phyloP scores from a whole-genome alignment of 257 asterid genomes.

The Jaltomata sinuosa region DNA sequence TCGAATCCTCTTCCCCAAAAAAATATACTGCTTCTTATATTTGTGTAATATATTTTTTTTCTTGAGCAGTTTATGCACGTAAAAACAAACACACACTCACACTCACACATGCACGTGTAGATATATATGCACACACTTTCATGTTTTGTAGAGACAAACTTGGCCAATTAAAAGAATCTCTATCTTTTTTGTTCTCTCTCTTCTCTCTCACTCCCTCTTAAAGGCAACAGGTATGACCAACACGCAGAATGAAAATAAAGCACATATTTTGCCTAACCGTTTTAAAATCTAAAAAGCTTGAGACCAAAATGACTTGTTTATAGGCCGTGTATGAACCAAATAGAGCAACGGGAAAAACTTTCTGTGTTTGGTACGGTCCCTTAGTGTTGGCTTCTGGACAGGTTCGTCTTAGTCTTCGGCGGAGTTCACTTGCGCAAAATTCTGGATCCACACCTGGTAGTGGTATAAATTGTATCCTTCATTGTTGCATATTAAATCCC shows the following conservation, averaged over 20 bases:
- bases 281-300: background rate
- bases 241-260: background rate
- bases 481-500: background rate
- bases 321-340: background rate
- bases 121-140: background rate
- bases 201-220: background rate
- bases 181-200: background rate
- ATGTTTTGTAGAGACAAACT: background rate
- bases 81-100: background rate
- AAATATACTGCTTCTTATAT: background rate
- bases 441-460: background rate
- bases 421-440: background rate
- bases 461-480: background rate
- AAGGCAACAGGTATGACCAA: background rate
- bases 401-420: background rate
- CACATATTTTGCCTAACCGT: background rate
- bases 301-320: background rate
- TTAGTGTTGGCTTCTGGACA: background rate
- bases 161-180: background rate
- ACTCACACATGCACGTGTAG: background rate
- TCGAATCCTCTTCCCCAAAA: background rate
- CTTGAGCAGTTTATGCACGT: background rate
- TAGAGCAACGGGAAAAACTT: background rate
- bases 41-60: background rate
- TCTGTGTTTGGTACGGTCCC: background rate